These are phyloP conservation scores for Sphaerostilbella broomeana DNA, from an alignment of 2,329 filamentous ascomycete species.

Conservation along the genomic window DNA sequence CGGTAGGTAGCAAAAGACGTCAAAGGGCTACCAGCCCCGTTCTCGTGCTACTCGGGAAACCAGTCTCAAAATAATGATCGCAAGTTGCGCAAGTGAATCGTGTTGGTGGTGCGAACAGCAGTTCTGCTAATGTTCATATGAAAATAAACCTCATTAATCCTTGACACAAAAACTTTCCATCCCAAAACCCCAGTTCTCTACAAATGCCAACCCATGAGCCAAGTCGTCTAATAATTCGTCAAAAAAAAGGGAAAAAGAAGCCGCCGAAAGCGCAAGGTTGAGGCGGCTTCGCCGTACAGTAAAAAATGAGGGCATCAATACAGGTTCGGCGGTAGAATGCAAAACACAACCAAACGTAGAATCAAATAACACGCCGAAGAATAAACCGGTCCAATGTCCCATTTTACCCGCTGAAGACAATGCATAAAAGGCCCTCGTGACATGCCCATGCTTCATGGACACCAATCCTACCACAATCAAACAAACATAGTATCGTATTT, in stretches of 20 bases:
- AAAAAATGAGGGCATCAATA: background rate
- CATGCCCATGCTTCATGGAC: conserved; percentile 22
- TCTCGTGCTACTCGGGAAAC: too few relatives aligned
- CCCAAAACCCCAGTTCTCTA: conserved; percentile 13
- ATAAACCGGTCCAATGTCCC: conserved; percentile 15
- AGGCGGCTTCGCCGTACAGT: background rate
- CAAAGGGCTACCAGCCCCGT: too few relatives aligned
- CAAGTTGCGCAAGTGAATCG: too few relatives aligned
- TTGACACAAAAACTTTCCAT: conserved; percentile 14
- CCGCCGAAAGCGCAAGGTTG: conserved; percentile 4
- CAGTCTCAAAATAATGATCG: too few relatives aligned
- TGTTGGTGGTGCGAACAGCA: too few relatives aligned
- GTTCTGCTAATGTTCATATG: too few relatives aligned
- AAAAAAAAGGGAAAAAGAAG: conserved; percentile 16
- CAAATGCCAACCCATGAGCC: conserved; percentile 15
- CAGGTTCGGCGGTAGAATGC: conserved; percentile 10
- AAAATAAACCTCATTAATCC: conserved; percentile 18
- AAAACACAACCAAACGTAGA: conserved; percentile 12
- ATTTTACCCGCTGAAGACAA: conserved; percentile 32
- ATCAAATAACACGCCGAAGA: conserved; percentile 14
- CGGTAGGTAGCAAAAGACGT: too few relatives aligned
- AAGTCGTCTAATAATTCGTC: conserved; percentile 16
- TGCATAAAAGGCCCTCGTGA: conserved; percentile 33
- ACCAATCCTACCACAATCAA: conserved; percentile 18
- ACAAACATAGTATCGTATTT: conserved; percentile 24